Conservation (phyloP, 306 rosid genomes). For the Gillenia trifoliata region DNA sequence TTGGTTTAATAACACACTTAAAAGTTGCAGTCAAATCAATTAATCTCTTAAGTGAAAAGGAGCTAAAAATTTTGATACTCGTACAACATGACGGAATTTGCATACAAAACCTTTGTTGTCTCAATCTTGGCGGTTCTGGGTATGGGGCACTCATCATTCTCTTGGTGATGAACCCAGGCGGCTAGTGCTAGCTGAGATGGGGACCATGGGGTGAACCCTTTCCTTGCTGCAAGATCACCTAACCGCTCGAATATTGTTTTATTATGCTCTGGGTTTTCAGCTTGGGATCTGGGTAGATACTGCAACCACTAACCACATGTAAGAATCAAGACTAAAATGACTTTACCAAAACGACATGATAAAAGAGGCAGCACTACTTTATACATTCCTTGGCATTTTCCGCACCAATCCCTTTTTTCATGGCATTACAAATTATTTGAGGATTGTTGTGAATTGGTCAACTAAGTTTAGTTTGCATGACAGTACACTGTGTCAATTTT, state of each 20-base stretch:
- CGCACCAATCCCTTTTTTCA: too few relatives aligned
- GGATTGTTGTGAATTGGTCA: too few relatives aligned
- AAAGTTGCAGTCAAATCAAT: too few relatives aligned
- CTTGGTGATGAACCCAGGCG: conserved; percentile 59
- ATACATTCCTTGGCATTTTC: too few relatives aligned
- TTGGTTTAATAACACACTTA: too few relatives aligned
- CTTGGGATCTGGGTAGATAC: conserved; percentile 42
- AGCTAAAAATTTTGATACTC: too few relatives aligned
- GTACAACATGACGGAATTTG: too few relatives aligned
- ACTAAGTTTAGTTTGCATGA: too few relatives aligned
- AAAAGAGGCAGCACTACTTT: too few relatives aligned
- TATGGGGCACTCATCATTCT: conserved; percentile 13
- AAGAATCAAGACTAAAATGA: neutral
- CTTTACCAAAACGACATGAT: neutral
- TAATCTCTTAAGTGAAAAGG: too few relatives aligned
- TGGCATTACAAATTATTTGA: too few relatives aligned
- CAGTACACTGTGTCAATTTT: too few relatives aligned
- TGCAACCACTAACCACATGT: neutral
- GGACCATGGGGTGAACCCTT: conserved; percentile 60
- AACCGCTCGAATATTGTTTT: conserved; percentile 51
- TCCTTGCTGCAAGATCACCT: conserved; percentile 48
- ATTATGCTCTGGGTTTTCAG: conserved; percentile 56
- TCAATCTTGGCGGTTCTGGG: conserved; percentile 74
- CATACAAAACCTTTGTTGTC: neutral
- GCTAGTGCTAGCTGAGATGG: conserved; percentile 55